phyloP scores from a whole-genome alignment of 192 early-diverging fungal genomes.

The Obelidium mucronatum region DNA sequence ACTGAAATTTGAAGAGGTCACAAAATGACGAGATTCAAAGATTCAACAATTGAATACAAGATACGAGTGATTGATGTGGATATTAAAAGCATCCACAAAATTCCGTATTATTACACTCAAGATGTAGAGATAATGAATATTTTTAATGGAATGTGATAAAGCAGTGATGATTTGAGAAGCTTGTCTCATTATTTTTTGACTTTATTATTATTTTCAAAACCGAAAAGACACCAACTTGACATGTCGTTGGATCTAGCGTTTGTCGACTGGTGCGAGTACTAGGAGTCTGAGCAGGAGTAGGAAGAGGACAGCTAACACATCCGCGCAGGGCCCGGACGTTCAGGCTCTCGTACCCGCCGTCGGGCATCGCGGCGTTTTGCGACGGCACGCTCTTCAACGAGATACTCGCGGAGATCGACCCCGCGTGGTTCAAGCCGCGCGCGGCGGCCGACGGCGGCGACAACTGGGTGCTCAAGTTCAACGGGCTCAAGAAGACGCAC shows the following conservation, averaged over 20 bases:
- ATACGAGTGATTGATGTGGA: slow-evolving; percentile 24
- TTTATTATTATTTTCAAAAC: too few relatives aligned
- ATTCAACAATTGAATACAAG: neutral
- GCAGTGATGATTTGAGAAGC: too few relatives aligned
- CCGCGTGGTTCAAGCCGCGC: slow-evolving; percentile 87
- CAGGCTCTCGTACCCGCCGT: neutral
- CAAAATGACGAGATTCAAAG: neutral
- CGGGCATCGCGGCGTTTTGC: slow-evolving; percentile 70
- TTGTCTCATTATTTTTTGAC: too few relatives aligned
- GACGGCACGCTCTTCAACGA: slow-evolving; percentile 85
- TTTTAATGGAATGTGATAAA: neutral
- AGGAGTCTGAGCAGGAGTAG: too few relatives aligned
- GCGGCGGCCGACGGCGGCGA: slow-evolving; percentile 76
- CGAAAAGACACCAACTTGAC: too few relatives aligned
- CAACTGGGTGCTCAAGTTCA: slow-evolving; percentile 96
- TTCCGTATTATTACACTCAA: neutral
- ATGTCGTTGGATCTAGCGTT: slow-evolving; percentile 19
- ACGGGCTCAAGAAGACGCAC: slow-evolving; percentile 91
- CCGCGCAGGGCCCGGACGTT: slow-evolving; percentile 14
- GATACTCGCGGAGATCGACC: slow-evolving; percentile 83
- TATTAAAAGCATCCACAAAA: slow-evolving; percentile 10
- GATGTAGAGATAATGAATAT: slow-evolving; percentile 1
- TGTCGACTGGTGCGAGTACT: slow-evolving; percentile 15
- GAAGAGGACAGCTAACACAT: neutral
- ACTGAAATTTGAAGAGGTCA: neutral